Percentiles rank a stretch among this genome's conserved stretches.
These are phyloP conservation scores for Trametes punicea DNA, from an alignment of 768 basidiomycete genomes.

Conservation along the genomic window DNA sequence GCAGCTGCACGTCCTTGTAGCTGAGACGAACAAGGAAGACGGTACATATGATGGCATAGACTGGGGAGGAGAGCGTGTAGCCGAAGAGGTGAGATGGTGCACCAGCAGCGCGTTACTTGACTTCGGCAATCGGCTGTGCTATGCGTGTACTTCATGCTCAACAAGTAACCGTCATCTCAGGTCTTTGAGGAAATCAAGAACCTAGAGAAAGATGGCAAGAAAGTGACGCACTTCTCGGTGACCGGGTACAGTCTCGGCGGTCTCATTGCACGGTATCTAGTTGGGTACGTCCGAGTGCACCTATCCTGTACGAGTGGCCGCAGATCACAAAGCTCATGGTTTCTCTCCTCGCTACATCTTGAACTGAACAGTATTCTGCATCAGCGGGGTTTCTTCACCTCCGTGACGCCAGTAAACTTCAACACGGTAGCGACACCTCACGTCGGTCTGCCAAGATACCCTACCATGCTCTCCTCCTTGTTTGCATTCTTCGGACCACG, in stretches of 20 bases:
- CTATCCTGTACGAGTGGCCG: not conserved
- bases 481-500: constrained; percentile 57
- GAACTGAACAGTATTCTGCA: constrained; percentile 50
- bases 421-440: constrained; percentile 83
- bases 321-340: not conserved
- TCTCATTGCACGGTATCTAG: constrained; percentile 72
- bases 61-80: constrained; percentile 78
- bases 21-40: constrained; percentile 62
- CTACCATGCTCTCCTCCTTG: constrained; percentile 54
- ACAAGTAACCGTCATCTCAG: constrained; percentile 32
- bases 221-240: constrained; percentile 67
- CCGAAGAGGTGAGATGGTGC: constrained; percentile 57
- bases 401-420: constrained; percentile 73
- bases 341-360: too few relatives aligned
- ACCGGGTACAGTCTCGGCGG: constrained; percentile 84
- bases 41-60: constrained; percentile 83
- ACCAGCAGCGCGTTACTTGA: too few relatives aligned
- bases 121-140: too few relatives aligned
- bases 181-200: constrained; percentile 52
- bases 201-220: constrained; percentile 49
- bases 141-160: not conserved
- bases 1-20: constrained; percentile 58
- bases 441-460: constrained; percentile 67
- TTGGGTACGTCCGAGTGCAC: constrained; percentile 52
- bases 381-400: constrained; percentile 68